Conservation (phyloP, 805 yeast genomes). For the Torulaspora indica region DNA sequence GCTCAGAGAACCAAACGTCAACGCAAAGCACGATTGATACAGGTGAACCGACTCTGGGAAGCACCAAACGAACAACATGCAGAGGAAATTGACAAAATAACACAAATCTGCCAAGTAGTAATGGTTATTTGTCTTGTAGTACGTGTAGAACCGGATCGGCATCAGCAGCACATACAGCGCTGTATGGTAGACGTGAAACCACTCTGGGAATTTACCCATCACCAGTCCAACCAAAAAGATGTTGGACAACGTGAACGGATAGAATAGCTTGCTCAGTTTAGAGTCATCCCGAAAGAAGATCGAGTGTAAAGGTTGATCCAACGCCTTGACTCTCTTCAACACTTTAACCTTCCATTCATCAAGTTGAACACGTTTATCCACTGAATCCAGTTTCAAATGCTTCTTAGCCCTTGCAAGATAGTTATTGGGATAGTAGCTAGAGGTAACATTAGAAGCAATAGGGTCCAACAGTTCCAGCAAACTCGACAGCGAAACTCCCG, state of each 20-base stretch:
- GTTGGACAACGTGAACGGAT: conserved; percentile 63
- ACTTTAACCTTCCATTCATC: conserved; percentile 25
- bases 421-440: conserved; percentile 15
- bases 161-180: conserved; percentile 54
- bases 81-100: conserved; percentile 75
- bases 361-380: conserved; percentile 19
- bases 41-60: conserved; percentile 69
- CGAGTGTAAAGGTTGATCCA: conserved; percentile 28
- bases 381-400: conserved; percentile 11
- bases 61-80: conserved; percentile 73
- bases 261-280: conserved; percentile 71
- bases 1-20: conserved; percentile 82
- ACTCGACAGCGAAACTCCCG: conserved; percentile 18
- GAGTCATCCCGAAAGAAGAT: conserved; percentile 41
- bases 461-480: conserved; percentile 32
- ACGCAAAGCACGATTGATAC: conserved; percentile 78
- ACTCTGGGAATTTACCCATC: conserved; percentile 71
- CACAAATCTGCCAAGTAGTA: conserved; percentile 90
- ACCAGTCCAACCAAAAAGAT: conserved; percentile 70
- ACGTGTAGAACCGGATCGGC: conserved; percentile 82
- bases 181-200: conserved; percentile 74
- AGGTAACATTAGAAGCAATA: conserved; percentile 25
- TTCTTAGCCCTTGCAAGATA: conserved; percentile 15
- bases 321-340: conserved; percentile 21
- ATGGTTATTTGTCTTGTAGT: conserved; percentile 72